Conservation (phyloP, 306 rosid species). For the Quercus parvula region DNA sequence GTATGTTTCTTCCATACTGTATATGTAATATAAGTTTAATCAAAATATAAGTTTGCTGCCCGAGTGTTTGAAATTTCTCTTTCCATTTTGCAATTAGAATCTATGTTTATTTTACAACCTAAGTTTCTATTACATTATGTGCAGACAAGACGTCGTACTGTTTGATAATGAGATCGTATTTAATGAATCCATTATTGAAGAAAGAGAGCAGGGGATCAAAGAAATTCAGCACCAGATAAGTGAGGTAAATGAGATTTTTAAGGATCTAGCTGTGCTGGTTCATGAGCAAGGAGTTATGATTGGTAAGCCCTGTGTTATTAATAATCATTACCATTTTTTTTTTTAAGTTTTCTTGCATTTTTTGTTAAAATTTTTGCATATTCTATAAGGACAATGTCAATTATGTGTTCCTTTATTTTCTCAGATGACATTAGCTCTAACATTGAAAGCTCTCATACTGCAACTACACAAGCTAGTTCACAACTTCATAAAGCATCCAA, state of each 20-base stretch:
- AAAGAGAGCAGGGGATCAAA: conserved; percentile 96
- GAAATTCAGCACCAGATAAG: conserved; percentile 94
- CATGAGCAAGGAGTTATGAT: conserved; percentile 93
- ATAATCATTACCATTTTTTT: background rate
- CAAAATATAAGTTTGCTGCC: too few relatives aligned
- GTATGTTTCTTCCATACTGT: too few relatives aligned
- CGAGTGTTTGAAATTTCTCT: too few relatives aligned
- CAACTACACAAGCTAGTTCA: conserved; percentile 67
- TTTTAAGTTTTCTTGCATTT: background rate
- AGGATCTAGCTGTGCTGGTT: conserved; percentile 92
- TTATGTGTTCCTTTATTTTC: conserved; percentile 2
- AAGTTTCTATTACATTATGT: background rate
- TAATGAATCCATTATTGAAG: conserved; percentile 92
- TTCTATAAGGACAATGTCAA: background rate
- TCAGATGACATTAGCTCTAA: conserved; percentile 83
- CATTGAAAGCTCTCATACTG: conserved; percentile 69
- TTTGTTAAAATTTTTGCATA: background rate
- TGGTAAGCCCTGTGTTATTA: conserved; percentile 38
- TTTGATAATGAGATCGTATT: conserved; percentile 82
- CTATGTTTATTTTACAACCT: conserved; percentile 10
- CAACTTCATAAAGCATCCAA: conserved; percentile 80
- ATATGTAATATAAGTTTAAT: too few relatives aligned
- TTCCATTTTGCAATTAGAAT: too few relatives aligned
- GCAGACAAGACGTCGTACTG: conserved; percentile 79
- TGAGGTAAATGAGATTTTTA: conserved; percentile 92